Evolutionary conservation across 257 asterid species (phyloP), one percentile per base, ranked within the genome.

Genomic region (Plantago major): DNA sequence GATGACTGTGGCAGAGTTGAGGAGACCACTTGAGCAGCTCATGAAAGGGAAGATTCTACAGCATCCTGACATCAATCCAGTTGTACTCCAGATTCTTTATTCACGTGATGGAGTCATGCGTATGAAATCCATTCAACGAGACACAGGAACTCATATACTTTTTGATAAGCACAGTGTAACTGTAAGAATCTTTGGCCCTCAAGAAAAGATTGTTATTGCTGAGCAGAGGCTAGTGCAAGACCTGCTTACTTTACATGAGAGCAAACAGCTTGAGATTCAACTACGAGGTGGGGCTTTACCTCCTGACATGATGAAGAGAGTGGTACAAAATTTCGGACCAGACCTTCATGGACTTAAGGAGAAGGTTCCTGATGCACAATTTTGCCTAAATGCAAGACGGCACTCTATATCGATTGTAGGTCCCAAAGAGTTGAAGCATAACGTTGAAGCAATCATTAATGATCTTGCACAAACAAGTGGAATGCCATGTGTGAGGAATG

Each of bases 221-320:
- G 64, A 80, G 61, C 63, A 77, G 56, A 76, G 71, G 58, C 77
- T 93, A 9, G 82, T 83, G 4, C 66, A 56, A 40, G 74, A 76
- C 65, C 86, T 93, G 61, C 80, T 81, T 47, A 60, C 71, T 16
- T 73, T 84, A n/a, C 82, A 85, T n/a, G 89, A 83, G 19, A 77
- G 80, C 73, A 89, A 82, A 74, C 95, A 84, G 57, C 88, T 84
- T 33, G 89, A 89, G 67, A 81, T 93, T 65, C 84, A 72, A 46
- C 95, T 93, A 12, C 89, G 96, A 1, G 85, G 80, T 58, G 73
- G 76, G 8, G 70, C 28, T 60, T 61, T 83, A 4, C 97, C 99
- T 46, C 82, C 86, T 55, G 97, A 93, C 73, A 67, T 89, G 88
- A 87, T 93, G 97, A 93, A 89, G 80, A 72, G 80, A 74, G 83